These are phyloP conservation scores for Cucurbita moschata DNA, from an alignment of 306 rosid genomes.

Conservation along the genomic window DNA sequence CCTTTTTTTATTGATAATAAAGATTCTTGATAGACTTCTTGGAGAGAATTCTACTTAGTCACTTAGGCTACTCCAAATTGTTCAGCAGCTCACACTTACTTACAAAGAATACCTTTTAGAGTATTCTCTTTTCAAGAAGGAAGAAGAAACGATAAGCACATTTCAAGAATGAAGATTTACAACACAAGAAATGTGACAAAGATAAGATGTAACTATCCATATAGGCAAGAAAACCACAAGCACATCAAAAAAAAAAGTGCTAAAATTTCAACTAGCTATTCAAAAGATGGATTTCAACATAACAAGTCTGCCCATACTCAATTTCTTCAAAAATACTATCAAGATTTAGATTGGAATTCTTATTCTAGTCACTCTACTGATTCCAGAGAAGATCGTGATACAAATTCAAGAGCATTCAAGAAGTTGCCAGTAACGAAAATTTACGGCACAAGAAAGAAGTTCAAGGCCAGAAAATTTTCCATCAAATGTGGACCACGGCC, in stretches of 20 bases:
- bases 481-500: neutral
- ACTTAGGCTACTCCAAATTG: neutral
- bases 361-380: neutral
- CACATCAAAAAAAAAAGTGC: neutral
- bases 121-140: neutral
- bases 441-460: neutral
- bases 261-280: neutral
- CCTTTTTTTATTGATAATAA: too few species aligned
- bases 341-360: too few species aligned
- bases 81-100: neutral
- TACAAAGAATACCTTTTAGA: too few species aligned
- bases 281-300: neutral
- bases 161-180: neutral
- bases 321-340: neutral
- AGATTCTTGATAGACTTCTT: neutral
- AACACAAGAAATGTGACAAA: neutral
- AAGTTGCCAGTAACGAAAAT: too few species aligned
- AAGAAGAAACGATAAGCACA: neutral
- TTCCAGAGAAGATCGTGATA: neutral
- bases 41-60: neutral
- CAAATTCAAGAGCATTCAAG: neutral
- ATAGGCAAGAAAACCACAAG: neutral
- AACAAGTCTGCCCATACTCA: neutral
- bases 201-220: neutral
- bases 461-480: neutral